Percentiles rank a stretch among this genome's conserved stretches.
phyloP scores from a whole-genome alignment of 2,329 filamentous ascomycete species.

The Harringtonia lauricola region DNA sequence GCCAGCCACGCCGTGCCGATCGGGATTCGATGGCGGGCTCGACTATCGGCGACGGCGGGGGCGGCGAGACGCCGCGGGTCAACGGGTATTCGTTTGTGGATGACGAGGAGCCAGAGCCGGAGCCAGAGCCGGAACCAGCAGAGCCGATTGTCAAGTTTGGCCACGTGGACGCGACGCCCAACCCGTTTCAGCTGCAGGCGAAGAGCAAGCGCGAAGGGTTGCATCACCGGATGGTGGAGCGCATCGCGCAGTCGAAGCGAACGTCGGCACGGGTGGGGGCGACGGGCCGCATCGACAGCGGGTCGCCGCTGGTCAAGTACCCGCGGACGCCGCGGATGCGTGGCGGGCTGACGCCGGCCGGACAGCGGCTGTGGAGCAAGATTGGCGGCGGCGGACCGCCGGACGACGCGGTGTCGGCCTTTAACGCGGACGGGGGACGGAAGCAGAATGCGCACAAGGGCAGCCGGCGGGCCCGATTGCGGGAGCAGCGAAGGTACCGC shows the following conservation, averaged over 20 bases:
- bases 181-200: constrained; percentile 70
- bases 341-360: constrained; percentile 60
- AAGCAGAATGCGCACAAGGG: constrained; percentile 3
- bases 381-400: constrained; percentile 32
- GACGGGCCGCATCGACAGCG: constrained; percentile 45
- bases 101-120: constrained; percentile 61
- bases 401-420: constrained; percentile 6
- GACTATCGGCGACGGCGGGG: constrained; percentile 23
- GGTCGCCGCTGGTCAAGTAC: constrained; percentile 39
- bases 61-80: constrained; percentile 74
- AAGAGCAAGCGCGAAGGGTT: constrained; percentile 68
- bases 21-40: constrained; percentile 37
- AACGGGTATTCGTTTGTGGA: constrained; percentile 95
- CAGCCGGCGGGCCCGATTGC: constrained; percentile 8
- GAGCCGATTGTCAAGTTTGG: constrained; percentile 43
- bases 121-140: constrained; percentile 24
- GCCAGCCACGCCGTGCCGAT: constrained; percentile 50
- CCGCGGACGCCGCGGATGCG: constrained; percentile 52
- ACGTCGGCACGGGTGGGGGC: constrained; percentile 46
- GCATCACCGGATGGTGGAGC: constrained; percentile 79
- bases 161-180: constrained; percentile 51
- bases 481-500: constrained; percentile 3
- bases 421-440: constrained; percentile 2
- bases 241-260: constrained; percentile 62
- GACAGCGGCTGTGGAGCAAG: constrained; percentile 54